These are phyloP conservation scores for Zymoseptoria passerinii DNA, from an alignment of 2,329 filamentous ascomycete species.

Conservation along the genomic window DNA sequence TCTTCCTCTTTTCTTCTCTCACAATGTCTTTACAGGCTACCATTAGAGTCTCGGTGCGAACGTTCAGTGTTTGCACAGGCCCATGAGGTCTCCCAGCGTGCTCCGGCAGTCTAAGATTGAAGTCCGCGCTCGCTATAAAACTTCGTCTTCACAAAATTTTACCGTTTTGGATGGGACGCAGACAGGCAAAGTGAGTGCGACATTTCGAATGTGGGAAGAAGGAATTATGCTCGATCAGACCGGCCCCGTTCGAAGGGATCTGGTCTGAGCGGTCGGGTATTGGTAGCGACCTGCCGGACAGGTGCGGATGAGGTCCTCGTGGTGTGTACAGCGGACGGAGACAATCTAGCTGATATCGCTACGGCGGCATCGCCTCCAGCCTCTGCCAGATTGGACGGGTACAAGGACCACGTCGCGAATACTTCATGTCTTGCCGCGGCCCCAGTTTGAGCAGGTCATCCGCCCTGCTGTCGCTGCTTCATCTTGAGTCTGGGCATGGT, in stretches of 20 bases:
- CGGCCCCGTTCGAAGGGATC: background rate
- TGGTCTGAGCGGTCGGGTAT: background rate
- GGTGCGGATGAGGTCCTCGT: background rate
- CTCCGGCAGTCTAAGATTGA: constrained; percentile 93
- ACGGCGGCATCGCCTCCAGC: no score
- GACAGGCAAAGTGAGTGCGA: constrained; percentile 36
- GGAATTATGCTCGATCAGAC: background rate
- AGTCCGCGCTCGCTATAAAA: constrained; percentile 47
- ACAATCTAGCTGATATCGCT: no score
- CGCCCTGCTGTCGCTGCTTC: constrained; percentile 51
- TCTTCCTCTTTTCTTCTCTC: constrained; percentile 36
- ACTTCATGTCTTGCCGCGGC: no score
- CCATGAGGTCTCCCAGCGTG: constrained; percentile 71
- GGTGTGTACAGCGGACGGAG: background rate
- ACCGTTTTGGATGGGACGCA: constrained; percentile 37
- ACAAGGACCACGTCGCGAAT: no score
- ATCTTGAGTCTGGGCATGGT: constrained; percentile 56
- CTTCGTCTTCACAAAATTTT: constrained; percentile 33
- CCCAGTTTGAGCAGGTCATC: background rate
- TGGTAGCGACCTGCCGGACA: background rate
- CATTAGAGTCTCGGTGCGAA: constrained; percentile 99
- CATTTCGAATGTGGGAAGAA: constrained; percentile 13
- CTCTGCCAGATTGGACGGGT: no score
- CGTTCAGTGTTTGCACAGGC: constrained; percentile 89
- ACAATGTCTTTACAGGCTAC: constrained; percentile 76